Evolutionary conservation across 108 stramenopile species (phyloP), one percentile per base, ranked within the genome.

Genomic region (Chaetoceros tenuissimus): DNA sequence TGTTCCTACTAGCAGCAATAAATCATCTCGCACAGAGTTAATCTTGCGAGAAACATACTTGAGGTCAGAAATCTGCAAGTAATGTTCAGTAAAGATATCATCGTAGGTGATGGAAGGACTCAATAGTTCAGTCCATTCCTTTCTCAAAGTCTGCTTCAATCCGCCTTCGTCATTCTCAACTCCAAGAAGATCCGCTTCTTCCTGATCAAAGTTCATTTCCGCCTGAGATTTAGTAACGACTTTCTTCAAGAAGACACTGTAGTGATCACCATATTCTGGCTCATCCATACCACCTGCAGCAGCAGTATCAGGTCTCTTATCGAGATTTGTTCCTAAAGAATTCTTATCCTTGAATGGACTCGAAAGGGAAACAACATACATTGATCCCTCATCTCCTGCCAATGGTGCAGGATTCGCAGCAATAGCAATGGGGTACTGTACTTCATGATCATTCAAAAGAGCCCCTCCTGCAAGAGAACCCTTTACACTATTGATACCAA

Each of bases 1-100:
- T 16, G 72, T 66, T 8, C 72, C 72, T 22, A 57, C 72, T 68
- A 73, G 55, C 13, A 73, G 30, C 48, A 73, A 48, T 0, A 69
- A n/a, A 45, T 73, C 72, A 16, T 40, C 66, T n/a, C n/a, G n/a
- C n/a, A n/a, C n/a, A n/a, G n/a, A n/a, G n/a, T n/a, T n/a, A n/a
- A n/a, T n/a, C n/a, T n/a, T n/a, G n/a, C n/a, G n/a, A n/a, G n/a
- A n/a, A n/a, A n/a, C n/a, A n/a, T n/a, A n/a, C n/a, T n/a, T n/a
- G n/a, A n/a, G n/a, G n/a, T n/a, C n/a, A n/a, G n/a, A n/a, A n/a
- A n/a, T n/a, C n/a, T n/a, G n/a, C n/a, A n/a, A n/a, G n/a, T n/a
- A n/a, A n/a, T n/a, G n/a, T n/a, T n/a, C n/a, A n/a, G n/a, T n/a
- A n/a, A n/a, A n/a, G n/a, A n/a, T n/a, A n/a, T n/a, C n/a, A n/a